These are phyloP conservation scores for Exserohilum turcica DNA, from an alignment of 2,329 filamentous ascomycete genomes.

Conservation along the genomic window DNA sequence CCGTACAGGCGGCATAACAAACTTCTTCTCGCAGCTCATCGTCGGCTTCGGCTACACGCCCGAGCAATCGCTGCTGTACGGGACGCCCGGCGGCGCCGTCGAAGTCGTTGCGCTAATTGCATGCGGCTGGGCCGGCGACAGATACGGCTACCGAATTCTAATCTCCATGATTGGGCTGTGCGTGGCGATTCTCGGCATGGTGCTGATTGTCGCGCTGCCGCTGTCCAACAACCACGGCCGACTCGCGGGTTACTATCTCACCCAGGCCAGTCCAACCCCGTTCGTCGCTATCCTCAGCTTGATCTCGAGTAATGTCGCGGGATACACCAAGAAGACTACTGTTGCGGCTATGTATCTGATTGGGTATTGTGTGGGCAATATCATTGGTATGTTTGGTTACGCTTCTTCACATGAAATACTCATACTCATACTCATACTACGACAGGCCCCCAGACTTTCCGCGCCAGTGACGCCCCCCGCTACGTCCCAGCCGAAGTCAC, in stretches of 20 bases:
- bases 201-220: constrained; percentile 68
- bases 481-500: constrained; percentile 69
- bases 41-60: constrained; percentile 68
- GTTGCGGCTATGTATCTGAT: constrained; percentile 58
- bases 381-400: constrained; percentile 33
- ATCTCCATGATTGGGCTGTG: constrained; percentile 59
- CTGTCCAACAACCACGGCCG: constrained; percentile 62
- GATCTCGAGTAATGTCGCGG: constrained; percentile 66
- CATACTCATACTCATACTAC: background rate
- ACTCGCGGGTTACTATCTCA: constrained; percentile 69
- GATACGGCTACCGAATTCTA: constrained; percentile 61
- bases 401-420: constrained; percentile 21
- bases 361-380: constrained; percentile 50
- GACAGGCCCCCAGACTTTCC: constrained; percentile 53
- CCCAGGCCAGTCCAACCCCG: constrained; percentile 62
- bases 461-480: constrained; percentile 46
- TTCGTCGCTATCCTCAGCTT: constrained; percentile 69
- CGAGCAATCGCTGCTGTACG: constrained; percentile 67
- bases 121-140: constrained; percentile 63
- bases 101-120: constrained; percentile 64
- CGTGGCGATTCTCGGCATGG: constrained; percentile 63
- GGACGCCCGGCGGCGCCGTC: constrained; percentile 68
- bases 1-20: constrained; percentile 56
- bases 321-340: constrained; percentile 65
- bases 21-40: constrained; percentile 67